Percentiles rank a stretch among this genome's conserved stretches.
Conservation (phyloP, 768 basidiomycete genomes). For the Gloeophyllum trabeum region DNA sequence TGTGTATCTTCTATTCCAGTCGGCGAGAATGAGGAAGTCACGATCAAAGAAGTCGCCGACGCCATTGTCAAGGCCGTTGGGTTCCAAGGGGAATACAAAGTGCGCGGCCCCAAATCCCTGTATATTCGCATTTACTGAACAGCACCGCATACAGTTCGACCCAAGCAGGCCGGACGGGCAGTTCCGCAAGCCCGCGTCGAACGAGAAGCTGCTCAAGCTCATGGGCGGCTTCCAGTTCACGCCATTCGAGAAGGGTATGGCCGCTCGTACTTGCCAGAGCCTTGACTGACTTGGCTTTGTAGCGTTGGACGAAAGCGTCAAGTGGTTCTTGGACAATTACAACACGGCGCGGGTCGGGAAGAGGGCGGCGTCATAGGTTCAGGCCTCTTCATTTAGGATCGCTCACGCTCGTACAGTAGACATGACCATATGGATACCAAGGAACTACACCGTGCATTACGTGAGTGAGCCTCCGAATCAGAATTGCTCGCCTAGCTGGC, state of each 20-base stretch:
- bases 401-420: too few relatives aligned
- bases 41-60: slow-evolving; percentile 83
- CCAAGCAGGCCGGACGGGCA: slow-evolving; percentile 81
- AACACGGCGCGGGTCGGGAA: slow-evolving; percentile 55
- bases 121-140: not conserved
- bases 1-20: slow-evolving; percentile 29
- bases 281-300: slow-evolving; percentile 4
- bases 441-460: too few relatives aligned
- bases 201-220: slow-evolving; percentile 70
- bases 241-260: slow-evolving; percentile 74
- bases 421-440: too few relatives aligned
- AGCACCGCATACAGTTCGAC: slow-evolving; percentile 54
- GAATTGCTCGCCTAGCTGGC: not conserved
- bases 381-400: too few relatives aligned
- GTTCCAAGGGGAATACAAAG: slow-evolving; percentile 68
- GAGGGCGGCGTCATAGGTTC: slow-evolving; percentile 7
- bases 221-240: slow-evolving; percentile 85
- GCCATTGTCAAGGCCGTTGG: slow-evolving; percentile 80
- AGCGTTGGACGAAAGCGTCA: slow-evolving; percentile 71
- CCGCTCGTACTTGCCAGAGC: not conserved
- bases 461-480: not conserved
- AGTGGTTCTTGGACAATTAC: slow-evolving; percentile 85
- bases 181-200: slow-evolving; percentile 93
- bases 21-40: slow-evolving; percentile 89
- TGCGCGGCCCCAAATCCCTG: slow-evolving; percentile 20